Evolutionary conservation across 257 asterid genomes (phyloP), one percentile per base, ranked within the genome.

Genomic region (Fraxinus anomala): DNA sequence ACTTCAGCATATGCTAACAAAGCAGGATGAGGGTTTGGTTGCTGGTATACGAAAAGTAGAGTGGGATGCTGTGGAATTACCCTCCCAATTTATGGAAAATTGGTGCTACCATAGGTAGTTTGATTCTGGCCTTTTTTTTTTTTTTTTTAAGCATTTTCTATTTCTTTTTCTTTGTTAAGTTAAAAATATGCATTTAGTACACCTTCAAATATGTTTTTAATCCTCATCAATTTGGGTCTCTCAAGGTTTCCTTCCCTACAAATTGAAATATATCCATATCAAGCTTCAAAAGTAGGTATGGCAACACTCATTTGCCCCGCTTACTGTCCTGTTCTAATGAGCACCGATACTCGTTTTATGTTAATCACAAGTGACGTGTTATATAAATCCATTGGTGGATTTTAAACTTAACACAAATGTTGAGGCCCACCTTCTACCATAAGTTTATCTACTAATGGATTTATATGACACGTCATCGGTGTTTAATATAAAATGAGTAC

Each of bases 41-140:
- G 96, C 99, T 89, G 99, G 99, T 81, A 93, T 95, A 79, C 86
- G 96, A 65, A 90, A 89, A 5, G 86, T 95, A 40, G 99, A 95
- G 87, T 95, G 99, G 99, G 99, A 95, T 84, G 99, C 99, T 59
- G 99, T 95, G 44, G 98, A 95, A 82, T 83, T 95, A 70, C 99
- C 99, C 70, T 95, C 99, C 42, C 99, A 95, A 40, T 93, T 95
- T 84, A 95, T 95, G 99, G 98, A 95, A 80, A 93, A 95, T 84
- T 95, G 99, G 99, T 95, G 99, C 88, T 93, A 95, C 84, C 99
- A 93, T 42, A 93, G 98, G 99, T 93, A 80, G 30, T 78, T 72
- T 42, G 67, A 30, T 70, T 71, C 28, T 33, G 37, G 17, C 34
- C 17, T 17, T 70, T 34, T 68, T 33, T 37, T 5, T 34, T 0